phyloP scores from a whole-genome alignment of 371 early-diverging fungal species.

The Cokeromyces recurvatus region DNA sequence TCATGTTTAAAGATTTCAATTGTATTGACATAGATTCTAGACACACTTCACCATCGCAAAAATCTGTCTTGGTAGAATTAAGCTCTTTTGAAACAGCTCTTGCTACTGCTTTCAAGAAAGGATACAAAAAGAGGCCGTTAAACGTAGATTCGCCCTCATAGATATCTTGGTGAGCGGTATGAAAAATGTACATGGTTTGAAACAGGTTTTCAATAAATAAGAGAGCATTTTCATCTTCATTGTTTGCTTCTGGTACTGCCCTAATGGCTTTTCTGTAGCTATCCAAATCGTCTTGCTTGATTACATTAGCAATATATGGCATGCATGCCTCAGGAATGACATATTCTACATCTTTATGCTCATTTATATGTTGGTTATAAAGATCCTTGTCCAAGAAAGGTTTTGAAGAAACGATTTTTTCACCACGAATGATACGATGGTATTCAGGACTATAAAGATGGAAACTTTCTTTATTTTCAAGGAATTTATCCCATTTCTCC shows the following conservation, averaged over 20 bases:
- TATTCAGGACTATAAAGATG: conserved; percentile 9
- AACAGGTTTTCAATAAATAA: conserved; percentile 10
- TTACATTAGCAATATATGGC: conserved; percentile 9
- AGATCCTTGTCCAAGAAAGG: conserved; percentile 5
- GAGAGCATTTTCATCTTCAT: conserved; percentile 11
- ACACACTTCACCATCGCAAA: conserved; percentile 12
- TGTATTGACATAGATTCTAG: conserved; percentile 11
- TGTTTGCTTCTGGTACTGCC: conserved; percentile 8
- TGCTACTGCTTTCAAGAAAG: conserved; percentile 10
- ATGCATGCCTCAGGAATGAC: conserved; percentile 6
- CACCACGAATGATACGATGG: conserved; percentile 11
- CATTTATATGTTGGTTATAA: conserved; percentile 5
- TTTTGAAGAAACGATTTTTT: conserved; percentile 3
- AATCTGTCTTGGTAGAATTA: conserved; percentile 4
- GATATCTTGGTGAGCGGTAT: conserved; percentile 6
- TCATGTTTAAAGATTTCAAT: conserved; percentile 3
- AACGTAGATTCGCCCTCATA: conserved; percentile 5
- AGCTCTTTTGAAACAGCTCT: conserved; percentile 6
- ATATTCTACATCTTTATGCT: conserved; percentile 5
- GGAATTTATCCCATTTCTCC: conserved; percentile 10
- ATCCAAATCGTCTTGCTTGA: conserved; percentile 7
- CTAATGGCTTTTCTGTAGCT: too few relatives aligned
- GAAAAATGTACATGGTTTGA: conserved; percentile 6
- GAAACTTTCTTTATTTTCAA: conserved; percentile 8
- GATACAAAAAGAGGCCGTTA: conserved; percentile 9